Base-by-base conservation (phyloP, 176 grass and related monocot species). In the Pontederia crassipes region DNA sequence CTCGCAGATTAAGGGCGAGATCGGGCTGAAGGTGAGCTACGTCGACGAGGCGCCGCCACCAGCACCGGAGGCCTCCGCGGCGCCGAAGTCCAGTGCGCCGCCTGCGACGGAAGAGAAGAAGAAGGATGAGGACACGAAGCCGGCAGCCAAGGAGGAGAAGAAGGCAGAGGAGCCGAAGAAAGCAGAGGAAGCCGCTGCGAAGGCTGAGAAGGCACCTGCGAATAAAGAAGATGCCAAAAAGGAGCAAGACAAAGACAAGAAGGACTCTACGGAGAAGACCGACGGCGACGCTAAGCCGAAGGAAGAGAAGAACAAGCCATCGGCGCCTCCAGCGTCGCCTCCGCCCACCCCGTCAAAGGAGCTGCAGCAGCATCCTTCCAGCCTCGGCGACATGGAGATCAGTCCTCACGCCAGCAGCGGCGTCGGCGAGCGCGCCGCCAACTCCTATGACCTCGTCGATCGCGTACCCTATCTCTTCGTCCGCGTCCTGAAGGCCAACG, bases 1-100 rank as follows among this genome's bases (percentile, higher is more conserved):
- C 49, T 98, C 93, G 2, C 93, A 98, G 75, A 85, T 98, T 58
- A 98, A 92, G 75, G 93, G 93, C 2, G 93, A 98, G 79, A 88
- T 92, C 55, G 93, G 87, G 2, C 72, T 98, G 29, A 85, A 85
- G 71, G 64, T 98, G 59, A 92, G 78, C 76, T 88, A 88, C 69
- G 76, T 92, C 24, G 93, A 98, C 46, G 87, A 85, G 45, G 62
- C 67, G 13, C 80, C 80, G 9, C 66, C 76, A 1, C 53, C 68
- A 1, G 12, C 64, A 2, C 8, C 76, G 0, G 59, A 64, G 20
- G 50, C 59, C 6, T 28, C 28, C 14, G 54, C 82, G 0, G 45
- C 66, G 0, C 62, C 47, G 2, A 80, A 78, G 74, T 40, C 74
- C 12, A 59, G 62, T 17, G 64, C 35, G 0, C 58, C 52, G 5